These are phyloP conservation scores for Syzygium jambos DNA, from an alignment of 345 rosid species.

Conservation along the genomic window DNA sequence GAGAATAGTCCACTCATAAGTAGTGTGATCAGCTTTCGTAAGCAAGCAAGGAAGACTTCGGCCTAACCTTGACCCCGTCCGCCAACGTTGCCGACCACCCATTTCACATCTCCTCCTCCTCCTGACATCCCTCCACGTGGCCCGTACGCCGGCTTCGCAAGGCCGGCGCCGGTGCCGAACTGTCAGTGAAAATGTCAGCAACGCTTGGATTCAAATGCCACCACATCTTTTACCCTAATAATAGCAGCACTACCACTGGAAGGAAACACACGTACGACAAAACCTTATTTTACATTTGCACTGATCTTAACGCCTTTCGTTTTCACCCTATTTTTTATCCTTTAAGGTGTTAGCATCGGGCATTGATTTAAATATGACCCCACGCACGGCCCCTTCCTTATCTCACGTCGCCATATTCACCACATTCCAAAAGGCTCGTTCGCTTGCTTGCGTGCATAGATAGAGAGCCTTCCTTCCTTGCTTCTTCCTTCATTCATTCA, in stretches of 20 bases:
- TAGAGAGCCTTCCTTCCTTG: neutral
- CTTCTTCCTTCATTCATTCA: neutral
- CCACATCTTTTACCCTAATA: neutral
- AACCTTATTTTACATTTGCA: neutral
- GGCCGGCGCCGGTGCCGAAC: neutral
- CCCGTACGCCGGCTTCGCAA: constrained; percentile 7
- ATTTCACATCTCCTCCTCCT: neutral
- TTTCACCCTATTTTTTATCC: neutral
- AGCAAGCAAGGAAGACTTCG: neutral
- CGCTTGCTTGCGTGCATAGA: neutral
- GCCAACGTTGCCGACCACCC: neutral
- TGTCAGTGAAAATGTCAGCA: neutral
- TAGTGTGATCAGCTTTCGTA: neutral
- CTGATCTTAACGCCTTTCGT: neutral
- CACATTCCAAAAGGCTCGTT: neutral
- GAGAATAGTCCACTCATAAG: neutral
- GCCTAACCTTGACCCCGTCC: neutral
- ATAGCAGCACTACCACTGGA: neutral
- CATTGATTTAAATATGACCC: neutral
- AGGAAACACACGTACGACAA: neutral
- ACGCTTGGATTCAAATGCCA: neutral
- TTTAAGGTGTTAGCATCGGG: neutral
- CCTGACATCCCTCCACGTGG: constrained; percentile 39
- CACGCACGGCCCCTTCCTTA: neutral
- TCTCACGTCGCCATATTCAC: neutral